Base-by-base conservation (phyloP, 108 stramenopile genomes). In the Epithemia pelagica region DNA sequence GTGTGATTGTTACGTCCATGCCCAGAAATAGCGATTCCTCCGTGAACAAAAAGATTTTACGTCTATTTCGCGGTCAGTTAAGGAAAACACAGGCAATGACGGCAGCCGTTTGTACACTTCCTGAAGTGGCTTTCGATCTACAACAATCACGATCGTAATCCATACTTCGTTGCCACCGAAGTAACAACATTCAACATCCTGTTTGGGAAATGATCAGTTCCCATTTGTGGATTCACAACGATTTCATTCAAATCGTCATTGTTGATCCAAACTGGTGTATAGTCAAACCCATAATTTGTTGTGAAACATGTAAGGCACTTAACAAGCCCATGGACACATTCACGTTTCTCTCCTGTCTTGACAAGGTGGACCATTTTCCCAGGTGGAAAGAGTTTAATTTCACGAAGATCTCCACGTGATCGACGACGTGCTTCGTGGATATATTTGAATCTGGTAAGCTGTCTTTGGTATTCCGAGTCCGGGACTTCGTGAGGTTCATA, bases 201-300 rank as follows among this genome's bases (percentile, higher is more conserved):
- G 37, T 91, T 86, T 26, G 91, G 86, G 59, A 96, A 94, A 61
- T 96, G 95, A 68, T 96, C 95, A 0, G 89, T 87, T 54, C 83
- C 92, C 79, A 96, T 85, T 27, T 88, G 90, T 30, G 92, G 85
- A 60, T 79, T 84, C 20, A 96, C 87, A 27, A 87, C 84, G 55
- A 96, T 90, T 66, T 92, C 89, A 68, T 88, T 84, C 57, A 96
- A 85, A 61, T 89, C 92, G 58, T 90, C 89, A 64, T 90, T 91
- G 23, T 83, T 70, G 59, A 85, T 83, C 63, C 80, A 84, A 18
- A 89, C 78, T 7, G 95, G 90, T 15, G 86, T 89, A 67, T 95
- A 95, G 53, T 75, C 69, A 28, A 73, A 85, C 21, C 89, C 92
- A 31, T 77, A 72, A 65, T 89, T 90, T 20, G 83, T 82, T 22